Evolutionary conservation across 2,329 filamentous ascomycete species (phyloP), one percentile per base, ranked within the genome.

Genomic region (Aspergillus neoniger): DNA sequence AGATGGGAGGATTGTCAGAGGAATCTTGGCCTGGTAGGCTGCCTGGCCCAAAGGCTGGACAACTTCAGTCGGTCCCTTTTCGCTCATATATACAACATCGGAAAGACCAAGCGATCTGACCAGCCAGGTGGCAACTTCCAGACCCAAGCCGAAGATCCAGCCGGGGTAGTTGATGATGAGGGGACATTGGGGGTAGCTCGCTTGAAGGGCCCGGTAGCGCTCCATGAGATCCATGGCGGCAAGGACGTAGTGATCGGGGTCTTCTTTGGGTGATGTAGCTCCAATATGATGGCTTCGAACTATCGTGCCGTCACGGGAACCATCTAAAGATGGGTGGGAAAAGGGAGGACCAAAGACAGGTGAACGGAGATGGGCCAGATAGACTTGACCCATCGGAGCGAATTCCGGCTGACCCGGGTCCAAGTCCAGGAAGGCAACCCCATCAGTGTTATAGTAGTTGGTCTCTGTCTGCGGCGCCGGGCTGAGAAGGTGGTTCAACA

Each of bases 391-490:
- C 61, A 84, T 83, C 6, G 85, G 79, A 1, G 80, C 80, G 65
- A 86, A 86, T 67, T 88, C 85, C 10, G 85, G 85, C 65, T 85
- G 83, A 7, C 80, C 81, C 6, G 84, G 81, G 63, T 88, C 85
- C 3, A 88, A 76, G 63, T 88, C 86, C 15, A 88, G 75, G 62
- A 84, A 84, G 56, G 80, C 81, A 23, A 83, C 80, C 4, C 78
- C 77, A 57, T 78, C 73, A 25, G 73, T 69, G 55, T 72, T 72
- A 51, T 56, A 63, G 49, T 72, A 68, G 19, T 64, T 66, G 30
- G 60, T 69, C 47, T 75, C 73, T 5, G 70, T 63, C 53, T 73
- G 62, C 58, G 72, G 78, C 3, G 73, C 71, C 21, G 74, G 72
- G 30, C 75, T 79, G 17, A 86, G 76, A 30, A 85, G 76, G 58